These are phyloP conservation scores for Mortierella sp. DNA, from an alignment of 371 early-diverging fungal species.

Conservation along the genomic window DNA sequence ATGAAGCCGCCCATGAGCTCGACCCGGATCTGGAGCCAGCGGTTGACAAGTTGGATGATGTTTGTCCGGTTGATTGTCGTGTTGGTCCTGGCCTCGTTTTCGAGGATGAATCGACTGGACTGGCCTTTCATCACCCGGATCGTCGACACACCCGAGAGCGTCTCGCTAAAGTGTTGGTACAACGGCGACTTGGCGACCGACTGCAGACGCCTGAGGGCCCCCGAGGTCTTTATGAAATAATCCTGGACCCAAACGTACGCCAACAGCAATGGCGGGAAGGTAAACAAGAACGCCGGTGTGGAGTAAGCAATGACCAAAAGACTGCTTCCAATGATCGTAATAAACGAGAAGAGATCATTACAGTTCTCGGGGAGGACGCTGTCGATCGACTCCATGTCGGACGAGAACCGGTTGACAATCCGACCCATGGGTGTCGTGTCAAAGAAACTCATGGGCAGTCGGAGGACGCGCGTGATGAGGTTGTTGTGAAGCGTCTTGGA, in stretches of 20 bases:
- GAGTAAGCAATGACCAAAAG: slow-evolving; percentile 39
- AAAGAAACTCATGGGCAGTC: slow-evolving; percentile 84
- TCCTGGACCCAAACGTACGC: slow-evolving; percentile 58
- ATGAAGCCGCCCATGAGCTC: slow-evolving; percentile 55
- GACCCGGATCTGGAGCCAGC: slow-evolving; percentile 30
- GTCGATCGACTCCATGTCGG: slow-evolving; percentile 78
- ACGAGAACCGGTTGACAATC: slow-evolving; percentile 79
- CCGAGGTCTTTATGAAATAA: slow-evolving; percentile 69
- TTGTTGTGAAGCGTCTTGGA: slow-evolving; percentile 71
- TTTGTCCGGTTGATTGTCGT: slow-evolving; percentile 4
- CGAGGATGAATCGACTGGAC: slow-evolving; percentile 8
- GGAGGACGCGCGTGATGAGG: slow-evolving; percentile 75
- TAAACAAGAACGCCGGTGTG: slow-evolving; percentile 42
- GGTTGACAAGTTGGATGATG: slow-evolving; percentile 8
- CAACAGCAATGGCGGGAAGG: slow-evolving; percentile 26
- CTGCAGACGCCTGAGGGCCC: slow-evolving; percentile 71
- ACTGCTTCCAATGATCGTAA: slow-evolving; percentile 24
- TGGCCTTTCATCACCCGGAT: slow-evolving; percentile 44
- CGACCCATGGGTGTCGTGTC: slow-evolving; percentile 89
- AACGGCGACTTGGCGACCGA: slow-evolving; percentile 67
- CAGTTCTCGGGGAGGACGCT: slow-evolving; percentile 60
- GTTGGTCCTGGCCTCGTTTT: slow-evolving; percentile 15
- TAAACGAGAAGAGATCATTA: slow-evolving; percentile 61
- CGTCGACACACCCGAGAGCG: slow-evolving; percentile 63
- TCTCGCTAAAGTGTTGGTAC: slow-evolving; percentile 71